phyloP scores from a whole-genome alignment of 2,329 filamentous ascomycete genomes.

The Sphaceloma murrayae region DNA sequence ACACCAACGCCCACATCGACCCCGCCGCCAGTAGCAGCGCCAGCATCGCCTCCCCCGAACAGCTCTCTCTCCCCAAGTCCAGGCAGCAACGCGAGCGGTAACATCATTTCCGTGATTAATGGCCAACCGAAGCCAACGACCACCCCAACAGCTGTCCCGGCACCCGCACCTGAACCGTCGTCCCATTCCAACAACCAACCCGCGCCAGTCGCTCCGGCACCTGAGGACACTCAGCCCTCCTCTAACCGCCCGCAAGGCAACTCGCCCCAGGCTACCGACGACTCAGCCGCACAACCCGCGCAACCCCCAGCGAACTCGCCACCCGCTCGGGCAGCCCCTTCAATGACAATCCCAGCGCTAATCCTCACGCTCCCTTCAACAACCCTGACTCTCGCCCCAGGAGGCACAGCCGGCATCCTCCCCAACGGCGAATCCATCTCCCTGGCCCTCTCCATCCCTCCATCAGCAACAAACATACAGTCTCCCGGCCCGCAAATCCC shows the following conservation, averaged over 20 bases:
- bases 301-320: not conserved
- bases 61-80: not conserved
- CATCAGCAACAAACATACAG: not conserved
- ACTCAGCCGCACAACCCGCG: not conserved
- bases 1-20: not conserved
- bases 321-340: not conserved
- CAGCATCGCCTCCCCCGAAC: not conserved
- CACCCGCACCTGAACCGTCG: not conserved
- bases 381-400: slow-evolving; percentile 7
- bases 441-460: not conserved
- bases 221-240: not conserved
- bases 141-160: not conserved
- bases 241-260: not conserved
- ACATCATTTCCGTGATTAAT: slow-evolving; percentile 8
- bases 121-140: not conserved
- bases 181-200: not conserved
- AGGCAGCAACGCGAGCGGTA: not conserved
- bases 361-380: not conserved
- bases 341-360: not conserved
- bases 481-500: too few species aligned
- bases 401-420: slow-evolving; percentile 5
- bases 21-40: not conserved
- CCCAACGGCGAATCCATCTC: not conserved
- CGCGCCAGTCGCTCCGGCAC: not conserved
- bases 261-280: not conserved